Evolutionary conservation across 345 rosid genomes (phyloP), one percentile per base, ranked within the genome.

Genomic region (Aurinia saxatilis): DNA sequence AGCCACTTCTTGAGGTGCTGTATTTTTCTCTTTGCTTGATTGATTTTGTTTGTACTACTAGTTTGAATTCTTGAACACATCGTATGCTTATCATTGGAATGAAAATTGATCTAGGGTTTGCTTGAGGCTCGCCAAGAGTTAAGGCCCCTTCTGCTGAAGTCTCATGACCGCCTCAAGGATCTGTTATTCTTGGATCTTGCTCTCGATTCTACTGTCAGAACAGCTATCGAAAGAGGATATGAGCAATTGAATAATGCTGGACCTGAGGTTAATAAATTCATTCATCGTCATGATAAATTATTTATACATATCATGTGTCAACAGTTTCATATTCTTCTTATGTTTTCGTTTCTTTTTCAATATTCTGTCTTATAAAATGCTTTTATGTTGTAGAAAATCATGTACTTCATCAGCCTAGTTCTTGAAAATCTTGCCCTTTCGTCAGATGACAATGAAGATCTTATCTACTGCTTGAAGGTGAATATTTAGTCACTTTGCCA

Each of bases 91-190:
- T 14, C 60, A 42, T 27, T 49, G 27, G 50, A 25, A 13, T 36
- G 48, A 36, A 49, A 36, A 45, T 62, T 68, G 59, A 70, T 61
- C 38, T 74, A 93, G 99, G 96, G 92, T 75, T 76, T 90, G 78
- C 86, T 93, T 33, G 99, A 93, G 87, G 92, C 96, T 40, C 97
- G 99, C 46, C 92, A 93, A 75, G 99, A 90, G 82, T 81, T 90
- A 48, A 76, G 95, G 50, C 83, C 92, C 19, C 70, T 87, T 77
- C 79, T 90, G 50, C 63, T 52, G 57, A 87, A 85, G 78, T 66
- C 87, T 63, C 78, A 66, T 35, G 80, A 78, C 73, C 97, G 99
- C 70, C 80, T 93, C 70, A 93, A 87, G 81, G 99, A 93, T 82
- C 75, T 93, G 38, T 60, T 93, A 51, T 93, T 93, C 81, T 76